These are phyloP conservation scores for Mortierella claussenii DNA, from an alignment of 192 early-diverging fungal species.

Conservation along the genomic window DNA sequence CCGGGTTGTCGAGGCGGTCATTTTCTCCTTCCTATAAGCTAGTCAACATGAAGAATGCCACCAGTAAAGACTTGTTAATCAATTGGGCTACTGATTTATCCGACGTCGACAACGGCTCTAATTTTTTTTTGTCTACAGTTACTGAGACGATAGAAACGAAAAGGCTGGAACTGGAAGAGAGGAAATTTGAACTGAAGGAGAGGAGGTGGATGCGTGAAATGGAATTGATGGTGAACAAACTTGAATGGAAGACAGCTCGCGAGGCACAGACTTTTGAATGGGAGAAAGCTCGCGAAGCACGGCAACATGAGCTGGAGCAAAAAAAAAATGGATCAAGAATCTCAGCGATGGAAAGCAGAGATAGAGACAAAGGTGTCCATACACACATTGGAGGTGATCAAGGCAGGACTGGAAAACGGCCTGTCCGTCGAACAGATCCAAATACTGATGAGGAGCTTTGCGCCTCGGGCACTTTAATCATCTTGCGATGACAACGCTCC, in stretches of 20 bases:
- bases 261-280: too few relatives aligned
- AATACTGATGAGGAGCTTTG: too few relatives aligned
- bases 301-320: too few relatives aligned
- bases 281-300: too few relatives aligned
- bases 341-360: not conserved
- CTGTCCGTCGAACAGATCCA: too few relatives aligned
- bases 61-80: too few relatives aligned
- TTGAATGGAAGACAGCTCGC: too few relatives aligned
- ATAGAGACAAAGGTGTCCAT: not conserved
- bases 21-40: not conserved
- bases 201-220: too few relatives aligned
- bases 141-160: not conserved
- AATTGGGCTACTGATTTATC: not conserved
- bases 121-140: constrained; percentile 1
- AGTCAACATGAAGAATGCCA: not conserved
- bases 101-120: not conserved
- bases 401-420: not conserved
- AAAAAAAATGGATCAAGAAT: not conserved
- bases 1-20: not conserved
- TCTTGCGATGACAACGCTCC: too few relatives aligned
- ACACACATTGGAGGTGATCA: not conserved
- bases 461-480: too few relatives aligned
- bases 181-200: not conserved
- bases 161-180: constrained; percentile 15
- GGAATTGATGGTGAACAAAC: too few relatives aligned